Evolutionary conservation across 306 rosid genomes (phyloP), one percentile per base, ranked within the genome.

Genomic region (Acmispon strigosus): DNA sequence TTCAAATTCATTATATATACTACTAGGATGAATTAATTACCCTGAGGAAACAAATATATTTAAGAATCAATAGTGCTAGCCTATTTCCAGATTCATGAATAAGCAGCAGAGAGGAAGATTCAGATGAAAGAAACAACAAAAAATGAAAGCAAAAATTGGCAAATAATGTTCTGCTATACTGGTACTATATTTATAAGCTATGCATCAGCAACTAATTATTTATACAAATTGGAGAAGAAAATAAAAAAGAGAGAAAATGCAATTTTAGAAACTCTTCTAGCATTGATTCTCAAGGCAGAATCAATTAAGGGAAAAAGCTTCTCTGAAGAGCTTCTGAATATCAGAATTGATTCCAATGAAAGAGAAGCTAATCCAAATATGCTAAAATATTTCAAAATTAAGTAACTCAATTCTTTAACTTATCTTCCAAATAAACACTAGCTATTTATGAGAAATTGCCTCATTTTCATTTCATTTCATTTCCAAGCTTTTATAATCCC

Each of bases 401-500:
- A 74, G 37, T 32, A 6, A 32, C 37, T 32, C 37, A 5, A 32
- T 32, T 32, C 37, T 32, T 32, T 32, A 32, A 32, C 37, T 32
- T 32, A 32, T 65, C 69, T 6, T 64, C 50, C 78, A 45, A 14
- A n/a, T 73, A 72, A 14, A n/a, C 76, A 72, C 78, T 66, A 62
- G 19, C 78, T 51, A 71, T 41, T 51, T 32, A 1, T 32, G 37
- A 32, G 37, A 32, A 32, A 32, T 32, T 32, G 37, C 37, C 37
- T 32, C 37, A 32, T 0, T n/a, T n/a, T n/a, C n/a, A 17, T 41
- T 57, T 62, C 64, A 90, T 81, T 90, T 90, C 97, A 83, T 94
- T 74, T 94, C 86, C 89, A 90, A 87, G 72, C 90, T 69, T 83
- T 89, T 90, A 66, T 89, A 93, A 85, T 88, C 97, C 86, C 90